Conservation (phyloP, 83 land plant genomes). For the Picea abies region DNA sequence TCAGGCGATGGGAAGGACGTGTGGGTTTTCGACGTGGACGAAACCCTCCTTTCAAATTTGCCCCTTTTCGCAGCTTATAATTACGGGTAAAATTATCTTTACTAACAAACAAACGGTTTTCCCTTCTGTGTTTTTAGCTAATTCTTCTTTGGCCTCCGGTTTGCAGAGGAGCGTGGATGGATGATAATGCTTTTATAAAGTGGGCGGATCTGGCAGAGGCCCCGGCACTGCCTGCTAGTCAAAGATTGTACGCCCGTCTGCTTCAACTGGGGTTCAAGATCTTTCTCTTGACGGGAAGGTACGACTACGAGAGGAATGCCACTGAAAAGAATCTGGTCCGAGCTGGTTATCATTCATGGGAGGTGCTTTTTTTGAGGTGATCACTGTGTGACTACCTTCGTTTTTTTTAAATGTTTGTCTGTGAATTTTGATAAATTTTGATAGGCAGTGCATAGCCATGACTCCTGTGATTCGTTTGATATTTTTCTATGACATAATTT, state of each 20-base stretch:
- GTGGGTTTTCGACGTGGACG: slow-evolving; percentile 77
- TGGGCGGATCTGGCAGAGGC: slow-evolving; percentile 72
- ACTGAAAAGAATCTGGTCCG: too few relatives aligned
- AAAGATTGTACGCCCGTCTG: slow-evolving; percentile 58
- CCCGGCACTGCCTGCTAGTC: slow-evolving; percentile 56
- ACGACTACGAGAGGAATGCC: slow-evolving; percentile 56
- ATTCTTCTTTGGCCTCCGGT: too few relatives aligned
- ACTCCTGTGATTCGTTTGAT: too few relatives aligned
- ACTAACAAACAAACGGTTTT: too few relatives aligned
- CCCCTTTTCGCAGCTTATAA: slow-evolving; percentile 45
- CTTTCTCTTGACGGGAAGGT: slow-evolving; percentile 79
- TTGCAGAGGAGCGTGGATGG: slow-evolving; percentile 62
- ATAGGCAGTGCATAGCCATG: too few relatives aligned
- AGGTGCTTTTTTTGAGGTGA: slow-evolving; percentile 76
- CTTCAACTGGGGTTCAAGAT: slow-evolving; percentile 48
- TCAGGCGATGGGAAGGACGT: slow-evolving; percentile 45
- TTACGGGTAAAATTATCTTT: slow-evolving; percentile 32
- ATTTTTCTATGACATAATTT: too few relatives aligned
- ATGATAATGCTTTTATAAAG: slow-evolving; percentile 42
- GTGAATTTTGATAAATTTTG: too few relatives aligned
- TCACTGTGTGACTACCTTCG: too few relatives aligned
- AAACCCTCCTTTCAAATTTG: slow-evolving; percentile 66
- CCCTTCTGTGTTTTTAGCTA: too few relatives aligned
- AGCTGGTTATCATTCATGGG: slow-evolving; percentile 76
- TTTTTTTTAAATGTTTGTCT: too few relatives aligned